A percentile compares a stretch with the other conserved stretches of the same genome.
phyloP scores from a whole-genome alignment of 2,329 filamentous ascomycete genomes.

The Ustilaginoidea virens region DNA sequence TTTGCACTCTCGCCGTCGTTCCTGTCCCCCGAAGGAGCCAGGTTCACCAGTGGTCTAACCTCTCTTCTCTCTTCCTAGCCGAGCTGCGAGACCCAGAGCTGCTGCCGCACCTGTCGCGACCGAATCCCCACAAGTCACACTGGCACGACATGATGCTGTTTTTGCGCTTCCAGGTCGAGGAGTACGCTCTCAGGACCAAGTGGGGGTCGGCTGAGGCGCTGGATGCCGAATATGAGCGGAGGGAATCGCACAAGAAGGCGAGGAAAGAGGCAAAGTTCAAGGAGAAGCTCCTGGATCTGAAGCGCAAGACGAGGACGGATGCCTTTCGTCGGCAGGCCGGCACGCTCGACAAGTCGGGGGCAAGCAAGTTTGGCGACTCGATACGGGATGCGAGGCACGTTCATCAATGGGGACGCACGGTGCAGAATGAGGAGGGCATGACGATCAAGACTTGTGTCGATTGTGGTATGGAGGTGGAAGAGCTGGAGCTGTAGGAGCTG shows the following conservation, averaged over 20 bases:
- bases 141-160: constrained; percentile 99
- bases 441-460: constrained; percentile 65
- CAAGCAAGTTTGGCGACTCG: constrained; percentile 59
- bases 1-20: neutral
- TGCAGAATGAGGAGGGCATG: constrained; percentile 57
- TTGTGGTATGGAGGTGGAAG: constrained; percentile 68
- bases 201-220: constrained; percentile 81
- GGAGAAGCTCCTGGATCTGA: constrained; percentile 73
- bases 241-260: constrained; percentile 65
- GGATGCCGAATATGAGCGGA: constrained; percentile 73
- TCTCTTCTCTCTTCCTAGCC: constrained; percentile 29
- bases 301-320: constrained; percentile 85
- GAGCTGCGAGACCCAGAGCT: constrained; percentile 82
- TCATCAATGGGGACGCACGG: constrained; percentile 68
- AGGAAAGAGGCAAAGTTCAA: constrained; percentile 88
- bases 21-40: too few relatives aligned
- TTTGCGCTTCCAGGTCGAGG: constrained; percentile 83
- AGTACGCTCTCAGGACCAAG: constrained; percentile 77
- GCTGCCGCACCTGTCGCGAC: constrained; percentile 72
- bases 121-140: constrained; percentile 88
- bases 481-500: constrained; percentile 44
- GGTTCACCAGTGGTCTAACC: too few relatives aligned
- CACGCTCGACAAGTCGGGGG: constrained; percentile 35
- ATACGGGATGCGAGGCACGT: constrained; percentile 61
- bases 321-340: constrained; percentile 63